Evolutionary conservation across 805 yeast genomes (phyloP).

Genomic region (Metschnikowia vanudenii): DNA sequence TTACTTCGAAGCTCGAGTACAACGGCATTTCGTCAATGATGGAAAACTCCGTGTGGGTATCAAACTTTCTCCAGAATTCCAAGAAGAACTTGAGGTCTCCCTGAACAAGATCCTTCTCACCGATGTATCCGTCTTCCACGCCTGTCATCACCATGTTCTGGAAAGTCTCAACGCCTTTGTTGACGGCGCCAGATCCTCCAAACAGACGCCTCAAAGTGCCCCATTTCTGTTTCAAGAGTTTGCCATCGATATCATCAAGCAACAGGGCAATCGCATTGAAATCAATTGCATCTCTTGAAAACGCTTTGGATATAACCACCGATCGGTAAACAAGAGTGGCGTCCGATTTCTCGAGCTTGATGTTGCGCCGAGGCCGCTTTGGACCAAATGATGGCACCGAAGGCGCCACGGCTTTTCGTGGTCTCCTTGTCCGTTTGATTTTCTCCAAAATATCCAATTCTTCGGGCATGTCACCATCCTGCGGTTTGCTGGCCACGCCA

Average conservation of each 20-base stretch:
- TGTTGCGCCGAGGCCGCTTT: slow-evolving; percentile 19
- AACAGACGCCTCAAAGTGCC: slow-evolving; percentile 54
- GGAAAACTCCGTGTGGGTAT: slow-evolving; percentile 29
- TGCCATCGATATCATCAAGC: slow-evolving; percentile 43
- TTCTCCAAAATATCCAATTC: slow-evolving; percentile 11
- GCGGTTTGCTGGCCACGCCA: slow-evolving; percentile 1
- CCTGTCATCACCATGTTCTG: slow-evolving; percentile 61
- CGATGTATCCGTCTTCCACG: slow-evolving; percentile 54
- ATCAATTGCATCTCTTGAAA: slow-evolving; percentile 53
- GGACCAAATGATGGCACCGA: slow-evolving; percentile 2
- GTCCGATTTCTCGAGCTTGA: slow-evolving; percentile 43
- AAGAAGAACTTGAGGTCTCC: slow-evolving; percentile 53
- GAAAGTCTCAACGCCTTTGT: slow-evolving; percentile 61
- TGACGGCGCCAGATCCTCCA: slow-evolving; percentile 52
- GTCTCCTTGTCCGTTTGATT: slow-evolving; percentile 16
- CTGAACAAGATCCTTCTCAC: slow-evolving; percentile 48
- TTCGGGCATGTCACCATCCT: not conserved
- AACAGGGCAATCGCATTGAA: slow-evolving; percentile 60
- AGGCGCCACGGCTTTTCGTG: slow-evolving; percentile 13
- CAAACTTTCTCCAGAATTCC: slow-evolving; percentile 63
- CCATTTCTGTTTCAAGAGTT: slow-evolving; percentile 64
- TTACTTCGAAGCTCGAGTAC: slow-evolving; percentile 44
- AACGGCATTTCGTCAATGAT: slow-evolving; percentile 37
- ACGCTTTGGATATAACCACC: slow-evolving; percentile 65
- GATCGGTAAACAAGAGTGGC: slow-evolving; percentile 58